phyloP scores from a whole-genome alignment of 352 stramenopile genomes.

The Halophytophthora polymorphica region DNA sequence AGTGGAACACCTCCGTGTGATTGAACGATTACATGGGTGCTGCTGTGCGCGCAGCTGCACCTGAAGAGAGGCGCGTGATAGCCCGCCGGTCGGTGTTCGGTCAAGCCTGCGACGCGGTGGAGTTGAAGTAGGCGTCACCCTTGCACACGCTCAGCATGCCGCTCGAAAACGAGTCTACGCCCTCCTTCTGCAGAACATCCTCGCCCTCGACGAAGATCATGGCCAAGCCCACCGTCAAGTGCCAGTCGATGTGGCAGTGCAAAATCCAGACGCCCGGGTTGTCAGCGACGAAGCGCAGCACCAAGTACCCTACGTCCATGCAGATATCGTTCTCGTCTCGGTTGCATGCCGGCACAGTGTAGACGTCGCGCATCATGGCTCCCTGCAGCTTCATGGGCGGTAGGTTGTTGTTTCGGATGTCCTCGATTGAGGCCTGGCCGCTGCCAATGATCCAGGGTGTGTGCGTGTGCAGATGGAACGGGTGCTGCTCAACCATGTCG shows the following conservation, averaged over 20 bases:
- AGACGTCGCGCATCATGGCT: constrained; percentile 12
- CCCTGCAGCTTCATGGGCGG: constrained; percentile 7
- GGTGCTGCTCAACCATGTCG: constrained; percentile 14
- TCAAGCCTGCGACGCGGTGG: too few relatives aligned
- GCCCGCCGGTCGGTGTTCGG: too few relatives aligned
- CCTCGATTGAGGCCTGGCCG: constrained; percentile 3
- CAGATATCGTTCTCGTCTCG: constrained; percentile 5
- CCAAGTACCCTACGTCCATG: constrained; percentile 13
- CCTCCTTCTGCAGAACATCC: not conserved
- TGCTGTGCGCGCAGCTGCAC: too few relatives aligned
- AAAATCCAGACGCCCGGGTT: constrained; percentile 25
- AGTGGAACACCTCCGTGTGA: too few relatives aligned
- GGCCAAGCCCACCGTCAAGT: constrained; percentile 6
- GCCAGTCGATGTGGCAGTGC: constrained; percentile 28
- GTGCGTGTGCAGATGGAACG: constrained; percentile 26
- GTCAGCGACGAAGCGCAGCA: constrained; percentile 23
- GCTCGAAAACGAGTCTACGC: not conserved
- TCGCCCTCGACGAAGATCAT: not conserved
- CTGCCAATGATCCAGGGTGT: constrained; percentile 12
- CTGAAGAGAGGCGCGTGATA: too few relatives aligned
- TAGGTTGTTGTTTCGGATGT: constrained; percentile 4
- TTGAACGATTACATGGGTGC: too few relatives aligned
- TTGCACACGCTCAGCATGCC: not conserved
- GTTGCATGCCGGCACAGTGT: constrained; percentile 12
- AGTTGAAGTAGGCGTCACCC: too few relatives aligned